Base-by-base conservation (phyloP, 2,329 filamentous ascomycete genomes). In the Aureobasidium leucospermi region DNA sequence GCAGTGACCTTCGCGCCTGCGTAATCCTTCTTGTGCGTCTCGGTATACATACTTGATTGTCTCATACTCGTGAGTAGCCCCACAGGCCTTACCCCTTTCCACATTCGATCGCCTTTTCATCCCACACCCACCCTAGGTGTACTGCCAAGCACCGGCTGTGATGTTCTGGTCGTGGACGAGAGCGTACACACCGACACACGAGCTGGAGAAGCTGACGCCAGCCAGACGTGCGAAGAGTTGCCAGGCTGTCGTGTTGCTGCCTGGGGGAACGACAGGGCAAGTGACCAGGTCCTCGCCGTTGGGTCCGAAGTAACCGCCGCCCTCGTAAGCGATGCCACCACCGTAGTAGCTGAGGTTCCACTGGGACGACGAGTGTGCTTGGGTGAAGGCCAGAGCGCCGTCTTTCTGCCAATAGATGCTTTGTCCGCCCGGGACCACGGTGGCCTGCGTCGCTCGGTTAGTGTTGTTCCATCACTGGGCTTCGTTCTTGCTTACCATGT, bases 361-460 rank as follows among this genome's bases (percentile, higher is more conserved):
- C 16, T 60, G 55, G 10, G 61, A 31, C 4, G 58, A 19, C 15
- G 58, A 63, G 58, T 66, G 64, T 9, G 66, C 63, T 31, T 64
- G 59, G 8, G 66, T 66, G 53, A 61, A 67, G 13, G 63, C 58
- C 9, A 66, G 39, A 6, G 61, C 53, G n/a, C 66, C 66, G 31
- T 62, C 55, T 6, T 43, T 61, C 49, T 63, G 60, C 42, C 63
- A 62, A 57, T 63, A 67, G 53, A 61, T 59, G 6, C 31, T 32
- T 49, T 67, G 66, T 43, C 65, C 65, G 48, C 65, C 66, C 9
- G 66, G 66, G 5, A 67, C 65, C 29, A 45, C 47, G 34, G 60
- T 61, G 9, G 61, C 58, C 52, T 66, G 48, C 0, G 23, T 31
- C 11, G 31, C 23, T 63, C 23, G 42, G 36, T 63, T 38, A 60